Evolutionary conservation across 2,329 filamentous ascomycete genomes (phyloP).

Genomic region (Pseudogymnoascus sp.): DNA sequence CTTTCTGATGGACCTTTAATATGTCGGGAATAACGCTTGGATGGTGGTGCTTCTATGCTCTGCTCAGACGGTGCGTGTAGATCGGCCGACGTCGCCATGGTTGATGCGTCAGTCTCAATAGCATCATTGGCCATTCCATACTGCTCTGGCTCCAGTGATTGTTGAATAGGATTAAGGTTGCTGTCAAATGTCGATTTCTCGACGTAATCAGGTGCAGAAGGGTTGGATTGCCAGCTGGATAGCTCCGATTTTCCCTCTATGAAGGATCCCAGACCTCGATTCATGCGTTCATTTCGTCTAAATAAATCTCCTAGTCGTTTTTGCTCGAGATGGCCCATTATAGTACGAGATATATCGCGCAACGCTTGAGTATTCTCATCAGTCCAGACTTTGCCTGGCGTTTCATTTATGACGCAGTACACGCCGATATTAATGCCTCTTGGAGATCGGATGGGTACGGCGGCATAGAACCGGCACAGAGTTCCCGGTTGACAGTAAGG

Average conservation of each 20-base stretch:
- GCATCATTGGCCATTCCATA: neutral
- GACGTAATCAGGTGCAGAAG: neutral
- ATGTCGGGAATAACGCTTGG: neutral
- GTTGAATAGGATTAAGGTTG: neutral
- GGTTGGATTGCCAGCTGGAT: neutral
- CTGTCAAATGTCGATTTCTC: neutral
- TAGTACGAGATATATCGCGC: constrained; percentile 42
- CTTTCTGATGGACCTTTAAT: neutral
- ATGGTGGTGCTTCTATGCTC: constrained; percentile 12
- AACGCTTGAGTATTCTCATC: neutral
- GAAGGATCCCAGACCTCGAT: constrained; percentile 45
- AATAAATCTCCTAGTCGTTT: constrained; percentile 44
- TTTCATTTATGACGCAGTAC: constrained; percentile 24
- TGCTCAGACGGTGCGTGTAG: constrained; percentile 22
- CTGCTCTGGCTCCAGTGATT: neutral
- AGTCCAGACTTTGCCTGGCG: constrained; percentile 25
- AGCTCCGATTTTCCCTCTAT: constrained; percentile 41
- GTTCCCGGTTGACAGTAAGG: constrained; percentile 5
- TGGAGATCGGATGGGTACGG: constrained; percentile 21
- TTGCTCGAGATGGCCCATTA: constrained; percentile 55
- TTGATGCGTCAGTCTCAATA: neutral
- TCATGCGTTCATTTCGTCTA: constrained; percentile 45
- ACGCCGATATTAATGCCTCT: constrained; percentile 22
- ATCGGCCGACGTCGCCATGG: constrained; percentile 17
- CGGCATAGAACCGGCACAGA: constrained; percentile 21